Conservation (phyloP, 139 green algal genomes). For the Coelastrella sp. region DNA sequence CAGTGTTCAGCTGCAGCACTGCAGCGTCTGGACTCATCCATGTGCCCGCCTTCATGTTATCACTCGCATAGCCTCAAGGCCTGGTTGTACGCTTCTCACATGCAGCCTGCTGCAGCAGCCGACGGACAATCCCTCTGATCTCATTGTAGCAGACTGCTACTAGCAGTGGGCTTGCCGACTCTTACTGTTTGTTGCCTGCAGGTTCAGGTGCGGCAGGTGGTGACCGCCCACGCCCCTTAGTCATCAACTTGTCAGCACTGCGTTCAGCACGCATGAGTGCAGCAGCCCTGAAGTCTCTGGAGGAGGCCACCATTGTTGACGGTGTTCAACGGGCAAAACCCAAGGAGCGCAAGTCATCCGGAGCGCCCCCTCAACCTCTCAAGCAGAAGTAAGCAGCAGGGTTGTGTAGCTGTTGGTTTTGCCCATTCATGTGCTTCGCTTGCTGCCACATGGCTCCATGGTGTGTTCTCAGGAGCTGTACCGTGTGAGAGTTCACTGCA, state of each 20-base stretch:
- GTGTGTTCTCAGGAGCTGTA: not conserved
- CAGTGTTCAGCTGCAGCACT: not conserved
- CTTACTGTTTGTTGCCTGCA: not conserved
- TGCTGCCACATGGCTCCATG: not conserved
- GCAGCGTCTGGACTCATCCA: not conserved
- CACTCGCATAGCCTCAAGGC: too few relatives aligned
- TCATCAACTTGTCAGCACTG: conserved; percentile 27
- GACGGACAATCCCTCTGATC: too few relatives aligned
- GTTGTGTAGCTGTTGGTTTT: not conserved
- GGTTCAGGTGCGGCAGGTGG: not conserved
- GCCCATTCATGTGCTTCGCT: not conserved
- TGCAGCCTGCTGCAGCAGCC: too few relatives aligned
- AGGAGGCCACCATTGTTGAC: conserved; percentile 6
- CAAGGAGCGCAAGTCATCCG: conserved; percentile 14
- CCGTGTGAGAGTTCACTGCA: too few relatives aligned
- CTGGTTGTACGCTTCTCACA: too few relatives aligned
- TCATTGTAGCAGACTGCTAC: not conserved
- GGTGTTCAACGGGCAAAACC: conserved; percentile 1
- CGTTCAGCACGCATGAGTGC: conserved; percentile 27
- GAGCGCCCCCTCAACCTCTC: not conserved
- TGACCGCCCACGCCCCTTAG: not conserved
- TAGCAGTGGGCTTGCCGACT: not conserved
- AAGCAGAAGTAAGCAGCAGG: conserved; percentile 21
- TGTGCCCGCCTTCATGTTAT: not conserved
- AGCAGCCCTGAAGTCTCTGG: not conserved